A percentile compares a stretch with the other conserved stretches of the same genome.
Evolutionary conservation across 352 stramenopile species (phyloP).

Genomic region (Globisporangium lucens): DNA sequence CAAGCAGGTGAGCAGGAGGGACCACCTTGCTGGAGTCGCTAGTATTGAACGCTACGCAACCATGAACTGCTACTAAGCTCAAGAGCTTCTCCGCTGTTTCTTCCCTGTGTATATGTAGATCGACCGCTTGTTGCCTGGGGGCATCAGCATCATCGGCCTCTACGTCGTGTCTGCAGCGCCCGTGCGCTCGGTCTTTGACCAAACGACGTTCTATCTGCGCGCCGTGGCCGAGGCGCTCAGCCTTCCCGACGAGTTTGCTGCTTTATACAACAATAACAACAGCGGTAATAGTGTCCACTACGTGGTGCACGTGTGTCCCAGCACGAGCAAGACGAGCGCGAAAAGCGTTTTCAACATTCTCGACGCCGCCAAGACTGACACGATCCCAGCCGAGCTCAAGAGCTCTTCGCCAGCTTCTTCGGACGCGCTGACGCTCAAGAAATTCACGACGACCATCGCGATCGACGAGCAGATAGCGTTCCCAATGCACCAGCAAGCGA

Average conservation of each 20-base stretch:
- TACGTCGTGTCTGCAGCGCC: constrained; percentile 46
- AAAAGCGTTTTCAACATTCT: constrained; percentile 26
- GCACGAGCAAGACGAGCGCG: constrained; percentile 17
- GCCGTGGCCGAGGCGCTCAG: constrained; percentile 36
- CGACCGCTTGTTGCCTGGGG: constrained; percentile 61
- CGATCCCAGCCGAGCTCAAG: constrained; percentile 26
- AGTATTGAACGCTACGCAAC: not conserved
- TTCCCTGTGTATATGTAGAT: constrained; percentile 12
- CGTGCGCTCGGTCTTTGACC: constrained; percentile 25
- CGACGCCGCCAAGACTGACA: constrained; percentile 34
- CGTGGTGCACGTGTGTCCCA: constrained; percentile 38
- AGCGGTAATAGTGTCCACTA: constrained; percentile 26
- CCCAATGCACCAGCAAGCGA: not conserved
- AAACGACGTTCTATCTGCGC: constrained; percentile 51
- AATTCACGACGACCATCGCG: constrained; percentile 42
- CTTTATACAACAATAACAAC: not conserved
- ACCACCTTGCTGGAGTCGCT: not conserved
- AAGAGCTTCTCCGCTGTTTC: too few relatives aligned
- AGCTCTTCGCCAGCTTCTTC: constrained; percentile 10
- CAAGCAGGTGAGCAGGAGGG: constrained; percentile 36
- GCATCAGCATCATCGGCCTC: constrained; percentile 47
- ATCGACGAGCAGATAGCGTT: constrained; percentile 44
- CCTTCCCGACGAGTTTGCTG: constrained; percentile 18
- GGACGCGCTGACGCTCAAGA: constrained; percentile 22
- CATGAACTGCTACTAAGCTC: not conserved